These are phyloP conservation scores for Endothia cerciana DNA, from an alignment of 2,329 filamentous ascomycete genomes.

Conservation along the genomic window DNA sequence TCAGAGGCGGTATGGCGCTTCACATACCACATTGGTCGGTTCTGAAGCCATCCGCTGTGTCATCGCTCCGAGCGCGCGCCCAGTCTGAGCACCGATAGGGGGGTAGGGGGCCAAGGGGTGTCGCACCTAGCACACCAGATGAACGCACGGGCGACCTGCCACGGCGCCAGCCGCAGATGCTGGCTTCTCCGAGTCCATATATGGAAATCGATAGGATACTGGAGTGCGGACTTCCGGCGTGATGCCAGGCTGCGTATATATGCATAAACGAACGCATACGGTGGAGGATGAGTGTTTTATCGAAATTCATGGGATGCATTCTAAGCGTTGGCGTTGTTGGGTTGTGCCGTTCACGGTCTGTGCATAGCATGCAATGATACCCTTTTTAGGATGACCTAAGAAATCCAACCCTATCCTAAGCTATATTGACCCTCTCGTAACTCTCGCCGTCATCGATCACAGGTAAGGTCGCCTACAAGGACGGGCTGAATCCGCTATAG, in stretches of 20 bases:
- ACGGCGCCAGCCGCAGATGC: background rate
- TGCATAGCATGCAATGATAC: background rate
- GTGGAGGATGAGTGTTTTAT: background rate
- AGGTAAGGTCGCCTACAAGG: background rate
- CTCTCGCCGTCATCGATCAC: background rate
- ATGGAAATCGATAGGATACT: background rate
- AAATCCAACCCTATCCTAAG: background rate
- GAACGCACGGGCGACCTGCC: no score
- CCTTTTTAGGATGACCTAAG: background rate
- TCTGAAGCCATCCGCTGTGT: background rate
- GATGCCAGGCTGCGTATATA: background rate
- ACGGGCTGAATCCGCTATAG: no score
- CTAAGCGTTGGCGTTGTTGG: slow-evolving; percentile 3
- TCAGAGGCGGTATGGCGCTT: background rate
- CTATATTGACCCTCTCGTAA: background rate
- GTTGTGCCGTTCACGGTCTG: background rate
- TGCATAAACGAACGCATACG: background rate
- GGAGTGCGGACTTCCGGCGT: background rate
- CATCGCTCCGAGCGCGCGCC: background rate
- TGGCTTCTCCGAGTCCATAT: background rate
- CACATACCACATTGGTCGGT: background rate
- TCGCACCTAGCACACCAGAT: no score
- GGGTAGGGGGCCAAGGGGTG: no score
- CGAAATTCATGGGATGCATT: background rate
- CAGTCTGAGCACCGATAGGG: no score